Conservation (phyloP, 176 grass and related monocot species). For the Tillandsia fasciculata region DNA sequence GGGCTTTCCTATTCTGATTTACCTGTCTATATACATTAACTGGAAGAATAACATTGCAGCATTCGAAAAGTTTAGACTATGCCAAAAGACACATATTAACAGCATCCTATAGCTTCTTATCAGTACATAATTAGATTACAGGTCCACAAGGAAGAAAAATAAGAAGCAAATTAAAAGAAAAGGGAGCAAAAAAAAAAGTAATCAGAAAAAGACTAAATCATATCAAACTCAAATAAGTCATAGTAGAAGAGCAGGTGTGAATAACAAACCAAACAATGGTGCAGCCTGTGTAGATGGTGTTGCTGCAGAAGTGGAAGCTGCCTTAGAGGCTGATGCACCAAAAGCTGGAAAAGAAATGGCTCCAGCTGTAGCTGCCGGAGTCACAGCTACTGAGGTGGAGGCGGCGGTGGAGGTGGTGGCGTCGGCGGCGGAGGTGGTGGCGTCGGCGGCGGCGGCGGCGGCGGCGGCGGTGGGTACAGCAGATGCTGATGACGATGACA, state of each 20-base stretch:
- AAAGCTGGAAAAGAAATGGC: constrained; percentile 50
- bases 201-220: neutral
- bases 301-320: constrained; percentile 27
- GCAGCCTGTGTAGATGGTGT: constrained; percentile 21
- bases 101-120: no score
- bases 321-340: constrained; percentile 30
- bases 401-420: constrained; percentile 33
- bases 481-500: constrained; percentile 30
- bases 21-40: no score
- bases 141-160: neutral
- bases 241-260: neutral
- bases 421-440: constrained; percentile 2
- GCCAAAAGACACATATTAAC: no score
- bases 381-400: constrained; percentile 30
- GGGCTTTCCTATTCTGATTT: no score
- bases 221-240: neutral
- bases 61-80: no score
- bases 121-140: no score
- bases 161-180: neutral
- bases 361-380: constrained; percentile 14
- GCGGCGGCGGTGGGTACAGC: constrained; percentile 2
- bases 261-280: constrained; percentile 47
- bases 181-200: neutral
- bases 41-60: no score
- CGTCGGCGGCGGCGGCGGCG: neutral